Conservation (phyloP, 2,329 filamentous ascomycete genomes). For the Malbranchea zuffiana region DNA sequence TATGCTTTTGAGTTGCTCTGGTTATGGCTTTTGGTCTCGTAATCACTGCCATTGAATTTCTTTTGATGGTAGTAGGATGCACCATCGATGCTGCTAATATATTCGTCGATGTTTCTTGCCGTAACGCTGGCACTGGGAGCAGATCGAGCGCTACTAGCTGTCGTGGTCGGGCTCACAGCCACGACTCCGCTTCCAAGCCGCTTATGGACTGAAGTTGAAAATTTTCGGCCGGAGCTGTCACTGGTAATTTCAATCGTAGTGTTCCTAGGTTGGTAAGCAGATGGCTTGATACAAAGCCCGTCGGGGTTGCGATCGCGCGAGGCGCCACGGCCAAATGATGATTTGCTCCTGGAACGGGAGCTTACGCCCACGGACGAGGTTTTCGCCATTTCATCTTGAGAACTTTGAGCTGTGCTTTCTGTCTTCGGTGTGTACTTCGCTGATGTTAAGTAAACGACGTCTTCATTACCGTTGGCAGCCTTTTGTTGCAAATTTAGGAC, state of each 20-base stretch:
- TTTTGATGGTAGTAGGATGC: slow-evolving; percentile 53
- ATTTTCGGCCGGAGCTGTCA: slow-evolving; percentile 6
- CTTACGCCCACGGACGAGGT: slow-evolving; percentile 1
- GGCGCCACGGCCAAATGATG: slow-evolving; percentile 38
- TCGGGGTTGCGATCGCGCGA: slow-evolving; percentile 70
- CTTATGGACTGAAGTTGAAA: slow-evolving; percentile 4
- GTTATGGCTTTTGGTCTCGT: slow-evolving; percentile 36
- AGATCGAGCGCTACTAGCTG: slow-evolving; percentile 38
- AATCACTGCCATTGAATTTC: slow-evolving; percentile 30
- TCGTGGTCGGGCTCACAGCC: slow-evolving; percentile 26
- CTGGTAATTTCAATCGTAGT: too few species aligned
- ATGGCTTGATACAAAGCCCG: slow-evolving; percentile 55
- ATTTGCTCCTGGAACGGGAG: slow-evolving; percentile 36
- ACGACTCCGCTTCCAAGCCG: slow-evolving; percentile 6
- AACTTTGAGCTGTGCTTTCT: slow-evolving; percentile 53
- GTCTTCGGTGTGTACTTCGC: slow-evolving; percentile 38
- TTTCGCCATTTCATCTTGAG: slow-evolving; percentile 55
- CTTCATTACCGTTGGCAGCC: slow-evolving; percentile 20
- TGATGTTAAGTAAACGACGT: slow-evolving; percentile 33
- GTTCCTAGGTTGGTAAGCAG: slow-evolving; percentile 28
- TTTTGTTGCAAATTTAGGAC: slow-evolving; percentile 21
- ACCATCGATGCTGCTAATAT: slow-evolving; percentile 75
- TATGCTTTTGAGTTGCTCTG: slow-evolving; percentile 46
- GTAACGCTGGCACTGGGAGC: slow-evolving; percentile 48
- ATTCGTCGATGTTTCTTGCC: slow-evolving; percentile 63